Conservation (phyloP, 306 rosid genomes). For the Acacia confusa region DNA sequence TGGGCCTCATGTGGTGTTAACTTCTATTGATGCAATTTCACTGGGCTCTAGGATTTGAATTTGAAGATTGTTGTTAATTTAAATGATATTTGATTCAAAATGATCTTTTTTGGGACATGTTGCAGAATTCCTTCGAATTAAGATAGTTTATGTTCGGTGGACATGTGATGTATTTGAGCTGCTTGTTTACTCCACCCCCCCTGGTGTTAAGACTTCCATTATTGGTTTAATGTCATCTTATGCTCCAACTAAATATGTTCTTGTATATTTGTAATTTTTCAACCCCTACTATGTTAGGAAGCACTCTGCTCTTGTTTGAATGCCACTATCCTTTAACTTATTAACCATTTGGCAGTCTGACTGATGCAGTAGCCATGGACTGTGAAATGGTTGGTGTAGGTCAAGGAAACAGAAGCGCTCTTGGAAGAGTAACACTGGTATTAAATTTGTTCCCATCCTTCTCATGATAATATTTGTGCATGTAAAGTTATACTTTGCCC, state of each 20-base stretch:
- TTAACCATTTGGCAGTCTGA: conserved; percentile 71
- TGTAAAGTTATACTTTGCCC: background rate
- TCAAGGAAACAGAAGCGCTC: conserved; percentile 91
- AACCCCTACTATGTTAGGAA: background rate
- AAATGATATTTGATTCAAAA: background rate
- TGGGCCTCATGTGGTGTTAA: background rate
- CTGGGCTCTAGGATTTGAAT: background rate
- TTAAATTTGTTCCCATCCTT: conserved; percentile 30
- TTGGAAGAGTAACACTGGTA: conserved; percentile 91
- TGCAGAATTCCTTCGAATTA: background rate
- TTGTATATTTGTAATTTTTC: background rate
- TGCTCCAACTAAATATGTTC: background rate
- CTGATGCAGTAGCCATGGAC: conserved; percentile 88
- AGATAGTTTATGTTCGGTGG: background rate
- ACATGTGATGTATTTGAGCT: background rate
- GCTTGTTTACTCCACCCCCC: no score
- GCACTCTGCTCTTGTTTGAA: conserved; percentile 25
- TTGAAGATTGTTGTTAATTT: background rate
- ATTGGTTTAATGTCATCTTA: background rate
- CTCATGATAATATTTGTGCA: conserved; percentile 3
- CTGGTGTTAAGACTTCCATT: background rate
- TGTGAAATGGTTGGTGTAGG: conserved; percentile 98
- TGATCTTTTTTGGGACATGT: background rate
- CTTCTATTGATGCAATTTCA: background rate
- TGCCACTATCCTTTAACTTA: conserved; percentile 21